phyloP scores from a whole-genome alignment of 306 rosid species.

The Gillenia trifoliata region DNA sequence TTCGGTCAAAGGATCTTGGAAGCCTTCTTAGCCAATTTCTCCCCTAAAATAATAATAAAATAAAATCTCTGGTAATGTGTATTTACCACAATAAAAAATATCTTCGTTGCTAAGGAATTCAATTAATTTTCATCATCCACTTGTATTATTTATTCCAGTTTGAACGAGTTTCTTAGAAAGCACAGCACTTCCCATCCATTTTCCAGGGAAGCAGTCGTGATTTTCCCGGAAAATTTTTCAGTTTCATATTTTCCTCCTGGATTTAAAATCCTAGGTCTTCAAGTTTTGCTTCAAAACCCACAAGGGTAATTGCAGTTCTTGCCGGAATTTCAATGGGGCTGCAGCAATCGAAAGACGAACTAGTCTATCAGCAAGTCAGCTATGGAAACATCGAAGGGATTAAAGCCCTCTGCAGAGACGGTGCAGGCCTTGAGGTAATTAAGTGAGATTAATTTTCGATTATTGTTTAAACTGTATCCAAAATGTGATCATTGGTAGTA shows the following conservation, averaged over 20 bases:
- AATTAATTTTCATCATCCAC: background rate
- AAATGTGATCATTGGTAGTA: background rate
- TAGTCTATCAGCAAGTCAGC: slow-evolving; percentile 76
- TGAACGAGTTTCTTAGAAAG: background rate
- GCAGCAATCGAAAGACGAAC: slow-evolving; percentile 71
- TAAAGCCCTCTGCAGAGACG: slow-evolving; percentile 70
- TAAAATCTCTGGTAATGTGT: background rate
- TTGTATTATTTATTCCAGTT: background rate
- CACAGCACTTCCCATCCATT: background rate
- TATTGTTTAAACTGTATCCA: background rate
- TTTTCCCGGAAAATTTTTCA: background rate
- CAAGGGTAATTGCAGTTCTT: background rate
- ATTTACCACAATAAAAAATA: background rate
- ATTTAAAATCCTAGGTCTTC: background rate
- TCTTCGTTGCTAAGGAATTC: slow-evolving; percentile 9
- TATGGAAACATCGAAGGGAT: slow-evolving; percentile 70
- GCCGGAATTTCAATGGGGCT: slow-evolving; percentile 64
- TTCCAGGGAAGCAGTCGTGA: background rate
- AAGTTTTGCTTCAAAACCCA: background rate
- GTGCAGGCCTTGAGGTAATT: slow-evolving; percentile 86
- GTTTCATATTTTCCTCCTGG: background rate
- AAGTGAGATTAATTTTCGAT: background rate
- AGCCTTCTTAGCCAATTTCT: background rate
- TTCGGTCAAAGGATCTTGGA: background rate
- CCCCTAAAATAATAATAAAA: no score